phyloP scores from a whole-genome alignment of 192 early-diverging fungal species.

The Gorgonomyces haynaldii region DNA sequence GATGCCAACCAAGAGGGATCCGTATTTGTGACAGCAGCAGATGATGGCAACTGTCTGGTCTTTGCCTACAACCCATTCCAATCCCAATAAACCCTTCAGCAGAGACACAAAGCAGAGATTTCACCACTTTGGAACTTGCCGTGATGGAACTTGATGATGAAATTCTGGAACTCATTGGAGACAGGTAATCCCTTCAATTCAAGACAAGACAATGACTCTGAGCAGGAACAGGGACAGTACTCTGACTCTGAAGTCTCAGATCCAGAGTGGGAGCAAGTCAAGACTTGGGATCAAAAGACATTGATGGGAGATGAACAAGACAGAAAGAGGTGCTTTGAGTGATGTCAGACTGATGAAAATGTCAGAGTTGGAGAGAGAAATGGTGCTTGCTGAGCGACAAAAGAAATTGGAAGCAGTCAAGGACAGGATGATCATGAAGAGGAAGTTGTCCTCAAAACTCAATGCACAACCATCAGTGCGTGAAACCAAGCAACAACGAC shows the following conservation, averaged over 20 bases:
- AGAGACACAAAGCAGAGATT: too few relatives aligned
- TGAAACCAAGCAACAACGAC: conserved; percentile 1
- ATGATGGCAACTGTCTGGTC: conserved; percentile 51
- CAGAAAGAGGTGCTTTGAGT: conserved; percentile 1
- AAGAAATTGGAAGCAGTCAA: conserved; percentile 9
- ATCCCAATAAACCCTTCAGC: too few relatives aligned
- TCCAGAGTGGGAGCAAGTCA: conserved; percentile 7
- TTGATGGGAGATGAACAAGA: conserved; percentile 16
- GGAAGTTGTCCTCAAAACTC: conserved; percentile 3
- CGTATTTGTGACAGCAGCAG: conserved; percentile 65
- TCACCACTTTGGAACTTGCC: too few relatives aligned
- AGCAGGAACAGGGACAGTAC: background rate
- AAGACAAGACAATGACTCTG: conserved; percentile 3
- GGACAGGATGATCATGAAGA: conserved; percentile 10
- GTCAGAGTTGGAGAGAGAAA: conserved; percentile 15
- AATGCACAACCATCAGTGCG: conserved; percentile 1
- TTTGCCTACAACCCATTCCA: too few relatives aligned
- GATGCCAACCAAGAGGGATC: conserved; percentile 59
- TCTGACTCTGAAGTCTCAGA: conserved; percentile 4
- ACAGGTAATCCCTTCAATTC: background rate
- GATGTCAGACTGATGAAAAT: conserved; percentile 9
- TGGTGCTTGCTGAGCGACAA: conserved; percentile 8
- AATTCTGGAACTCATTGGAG: too few relatives aligned
- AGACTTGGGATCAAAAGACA: conserved; percentile 6
- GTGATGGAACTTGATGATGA: too few relatives aligned